A percentile compares a stretch with the other conserved stretches of the same genome.
phyloP scores from a whole-genome alignment of 1,284 basidiomycete species.

The Leccinum subatratum region DNA sequence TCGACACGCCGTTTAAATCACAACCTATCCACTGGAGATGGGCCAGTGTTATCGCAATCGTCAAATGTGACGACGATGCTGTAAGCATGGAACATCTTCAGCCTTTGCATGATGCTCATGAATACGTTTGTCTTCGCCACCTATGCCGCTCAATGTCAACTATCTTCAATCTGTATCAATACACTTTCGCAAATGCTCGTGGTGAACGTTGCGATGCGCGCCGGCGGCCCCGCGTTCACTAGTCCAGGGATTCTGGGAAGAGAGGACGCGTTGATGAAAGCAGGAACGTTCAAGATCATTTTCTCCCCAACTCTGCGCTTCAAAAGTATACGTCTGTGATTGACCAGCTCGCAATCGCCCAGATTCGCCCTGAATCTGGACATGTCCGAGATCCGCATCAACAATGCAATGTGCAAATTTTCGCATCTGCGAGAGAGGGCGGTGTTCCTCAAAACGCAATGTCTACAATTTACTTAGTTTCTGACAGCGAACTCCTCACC shows the following conservation, averaged over 20 bases:
- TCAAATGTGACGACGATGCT: slow-evolving; percentile 17
- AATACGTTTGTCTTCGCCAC: slow-evolving; percentile 34
- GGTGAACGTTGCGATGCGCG: slow-evolving; percentile 28
- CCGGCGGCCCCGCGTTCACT: slow-evolving; percentile 5
- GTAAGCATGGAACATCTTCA: slow-evolving; percentile 25
- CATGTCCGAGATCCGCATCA: slow-evolving; percentile 32
- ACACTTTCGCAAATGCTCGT: slow-evolving; percentile 32
- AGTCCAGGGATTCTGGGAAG: slow-evolving; percentile 7
- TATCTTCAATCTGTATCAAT: slow-evolving; percentile 38
- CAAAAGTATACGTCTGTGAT: no score
- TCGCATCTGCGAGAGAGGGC: slow-evolving; percentile 34
- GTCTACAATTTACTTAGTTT: slow-evolving; percentile 34
- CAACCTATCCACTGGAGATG: no score
- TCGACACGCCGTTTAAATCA: no score
- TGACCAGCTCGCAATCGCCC: slow-evolving; percentile 36
- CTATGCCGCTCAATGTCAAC: slow-evolving; percentile 33
- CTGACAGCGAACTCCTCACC: slow-evolving; percentile 30
- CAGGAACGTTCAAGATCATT: no score
- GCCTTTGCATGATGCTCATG: slow-evolving; percentile 26
- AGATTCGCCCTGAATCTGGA: no score
- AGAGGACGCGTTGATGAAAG: slow-evolving; percentile 10
- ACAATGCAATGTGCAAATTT: slow-evolving; percentile 16
- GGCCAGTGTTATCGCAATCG: no score
- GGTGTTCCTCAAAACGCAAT: slow-evolving; percentile 41
- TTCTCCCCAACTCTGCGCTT: slow-evolving; percentile 24